Conservation (phyloP, 768 basidiomycete species). For the Artomyces pyxidatus region DNA sequence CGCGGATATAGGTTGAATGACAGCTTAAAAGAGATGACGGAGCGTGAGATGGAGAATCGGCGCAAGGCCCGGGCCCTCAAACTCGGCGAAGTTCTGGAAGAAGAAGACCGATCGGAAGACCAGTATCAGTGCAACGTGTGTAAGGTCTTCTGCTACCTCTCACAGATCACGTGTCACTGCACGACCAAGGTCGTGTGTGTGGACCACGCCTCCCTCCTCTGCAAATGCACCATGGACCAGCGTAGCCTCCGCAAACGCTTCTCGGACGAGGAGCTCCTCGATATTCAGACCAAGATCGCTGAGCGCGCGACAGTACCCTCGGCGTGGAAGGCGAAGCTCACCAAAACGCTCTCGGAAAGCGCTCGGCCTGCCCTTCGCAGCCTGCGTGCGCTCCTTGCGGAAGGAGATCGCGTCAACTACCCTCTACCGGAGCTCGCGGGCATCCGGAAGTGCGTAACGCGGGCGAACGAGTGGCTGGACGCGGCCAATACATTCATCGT, state of each 20-base stretch:
- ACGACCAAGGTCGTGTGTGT: conserved; percentile 75
- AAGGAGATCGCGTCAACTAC: conserved; percentile 82
- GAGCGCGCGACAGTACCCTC: conserved; percentile 68
- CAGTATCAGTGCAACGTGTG: conserved; percentile 93
- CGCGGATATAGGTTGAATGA: conserved; percentile 78
- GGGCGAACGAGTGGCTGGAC: conserved; percentile 87
- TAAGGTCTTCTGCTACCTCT: conserved; percentile 93
- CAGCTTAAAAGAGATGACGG: conserved; percentile 81
- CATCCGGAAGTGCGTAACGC: conserved; percentile 70
- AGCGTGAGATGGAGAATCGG: conserved; percentile 70
- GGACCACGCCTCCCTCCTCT: conserved; percentile 75
- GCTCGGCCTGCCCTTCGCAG: conserved; percentile 67
- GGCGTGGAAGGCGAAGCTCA: conserved; percentile 68
- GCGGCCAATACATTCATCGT: conserved; percentile 69
- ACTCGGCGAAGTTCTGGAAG: conserved; percentile 64
- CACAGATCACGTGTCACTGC: conserved; percentile 82
- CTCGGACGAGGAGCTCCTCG: conserved; percentile 67
- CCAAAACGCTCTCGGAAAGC: conserved; percentile 57
- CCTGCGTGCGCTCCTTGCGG: conserved; percentile 74
- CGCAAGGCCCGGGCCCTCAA: conserved; percentile 48
- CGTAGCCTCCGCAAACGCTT: conserved; percentile 72
- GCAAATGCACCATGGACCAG: conserved; percentile 50
- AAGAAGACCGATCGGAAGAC: conserved; percentile 81
- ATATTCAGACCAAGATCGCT: conserved; percentile 55
- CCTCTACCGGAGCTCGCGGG: conserved; percentile 61